Base-by-base conservation (phyloP, 345 rosid genomes). In the Lumnitzera racemosa region DNA sequence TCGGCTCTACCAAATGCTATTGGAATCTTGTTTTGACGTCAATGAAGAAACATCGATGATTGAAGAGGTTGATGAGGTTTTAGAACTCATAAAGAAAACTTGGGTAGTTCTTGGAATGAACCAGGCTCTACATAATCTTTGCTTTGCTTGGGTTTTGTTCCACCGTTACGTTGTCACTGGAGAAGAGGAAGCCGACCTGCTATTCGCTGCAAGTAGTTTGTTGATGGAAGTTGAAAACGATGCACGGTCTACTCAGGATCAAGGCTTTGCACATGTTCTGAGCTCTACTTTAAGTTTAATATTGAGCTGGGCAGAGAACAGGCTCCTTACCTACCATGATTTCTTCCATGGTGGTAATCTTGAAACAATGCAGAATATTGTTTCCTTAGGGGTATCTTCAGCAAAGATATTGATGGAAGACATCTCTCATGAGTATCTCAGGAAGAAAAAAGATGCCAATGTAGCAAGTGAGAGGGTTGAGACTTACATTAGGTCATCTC, bases 51-150 rank as follows among this genome's bases (percentile, higher is more conserved):
- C 82, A 14, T 80, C 80, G 43, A 53, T 90, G 62, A 75, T 94
- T 52, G 97, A 94, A 53, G 97, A 94, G 67, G 78, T 88, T 41
- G 99, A 94, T 64, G 96, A 90, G 68, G 89, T 94, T 61, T 59
- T 94, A 55, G 99, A 94, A 72, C 84, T 84, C 48, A 71, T 90
- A 41, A 90, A 90, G 86, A 94, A 88, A 76, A 88, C 99, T 24
- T 94, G 99, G 99, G 73, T 65, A 13, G 72, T 88, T 61, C 85
- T 94, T 58, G 99, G 96, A 50, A 79, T 90, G 57, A 82, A 79
- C 67, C 92, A 84, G 65, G 67, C 71, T 77, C 52, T 86, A 61
- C 99, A 94, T 67, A 90, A 88, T 54, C 80, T 88, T 70, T 90
- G 96, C 72, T 88, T 88, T 58, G 74, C 85, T 23, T 94, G 99